These are phyloP conservation scores for Eucommia ulmoides DNA, from an alignment of 257 asterid genomes.

Conservation along the genomic window DNA sequence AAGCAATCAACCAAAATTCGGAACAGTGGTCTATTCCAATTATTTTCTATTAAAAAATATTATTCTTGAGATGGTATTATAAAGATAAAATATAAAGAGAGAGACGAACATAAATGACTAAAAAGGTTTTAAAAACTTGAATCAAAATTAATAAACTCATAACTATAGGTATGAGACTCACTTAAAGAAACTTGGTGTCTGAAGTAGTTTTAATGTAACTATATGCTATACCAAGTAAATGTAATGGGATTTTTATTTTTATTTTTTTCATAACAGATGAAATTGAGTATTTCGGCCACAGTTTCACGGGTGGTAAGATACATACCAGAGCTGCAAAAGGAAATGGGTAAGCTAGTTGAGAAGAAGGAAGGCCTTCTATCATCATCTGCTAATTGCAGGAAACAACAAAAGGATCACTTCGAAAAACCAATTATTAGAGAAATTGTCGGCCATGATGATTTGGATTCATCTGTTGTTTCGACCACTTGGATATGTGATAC, in stretches of 20 bases:
- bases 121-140: too few relatives aligned
- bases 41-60: too few relatives aligned
- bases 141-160: not conserved
- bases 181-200: not conserved
- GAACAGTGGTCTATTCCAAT: too few relatives aligned
- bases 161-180: not conserved
- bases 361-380: slow-evolving; percentile 32
- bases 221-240: not conserved
- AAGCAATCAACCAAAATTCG: too few relatives aligned
- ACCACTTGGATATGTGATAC: slow-evolving; percentile 22
- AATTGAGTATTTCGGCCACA: slow-evolving; percentile 54
- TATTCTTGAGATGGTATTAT: too few relatives aligned
- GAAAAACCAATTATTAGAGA: slow-evolving; percentile 7
- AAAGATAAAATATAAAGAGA: not conserved
- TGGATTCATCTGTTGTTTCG: slow-evolving; percentile 23
- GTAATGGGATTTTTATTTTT: not conserved
- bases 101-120: not conserved
- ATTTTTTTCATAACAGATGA: slow-evolving; percentile 25
- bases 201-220: not conserved
- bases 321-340: slow-evolving; percentile 64
- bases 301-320: slow-evolving; percentile 47
- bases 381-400: slow-evolving; percentile 10
- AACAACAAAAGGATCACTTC: slow-evolving; percentile 3
- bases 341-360: slow-evolving; percentile 28
- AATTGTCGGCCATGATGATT: not conserved